Conservation (phyloP, 768 basidiomycete species). For the Crassisporium funariophilum region DNA sequence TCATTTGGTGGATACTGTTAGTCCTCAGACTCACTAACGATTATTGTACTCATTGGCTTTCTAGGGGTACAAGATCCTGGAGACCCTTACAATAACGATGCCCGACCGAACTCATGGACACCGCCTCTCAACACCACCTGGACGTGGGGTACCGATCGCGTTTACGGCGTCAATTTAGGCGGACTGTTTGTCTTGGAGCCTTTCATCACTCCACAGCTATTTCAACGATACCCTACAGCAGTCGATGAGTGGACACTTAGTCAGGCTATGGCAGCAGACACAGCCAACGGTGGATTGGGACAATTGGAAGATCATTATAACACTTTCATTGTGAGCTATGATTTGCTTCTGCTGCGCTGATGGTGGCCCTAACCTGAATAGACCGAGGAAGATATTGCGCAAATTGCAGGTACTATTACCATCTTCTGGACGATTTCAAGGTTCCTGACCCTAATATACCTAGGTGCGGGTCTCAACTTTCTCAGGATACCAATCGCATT, state of each 20-base stretch:
- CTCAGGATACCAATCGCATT: constrained; percentile 79
- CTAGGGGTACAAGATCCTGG: constrained; percentile 61
- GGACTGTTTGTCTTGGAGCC: constrained; percentile 78
- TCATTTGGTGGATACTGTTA: constrained; percentile 67
- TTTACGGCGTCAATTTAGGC: constrained; percentile 69
- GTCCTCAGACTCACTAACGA: constrained; percentile 17
- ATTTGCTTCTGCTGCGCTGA: background rate
- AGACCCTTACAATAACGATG: constrained; percentile 69
- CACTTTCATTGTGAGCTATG: constrained; percentile 70
- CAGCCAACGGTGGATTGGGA: constrained; percentile 53
- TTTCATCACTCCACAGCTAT: constrained; percentile 67
- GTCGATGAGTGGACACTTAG: constrained; percentile 73
- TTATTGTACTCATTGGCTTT: background rate
- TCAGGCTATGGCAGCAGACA: constrained; percentile 64
- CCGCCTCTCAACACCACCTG: constrained; percentile 71
- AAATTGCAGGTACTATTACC: constrained; percentile 82
- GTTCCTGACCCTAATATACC: too few relatives aligned
- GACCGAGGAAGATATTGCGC: constrained; percentile 86
- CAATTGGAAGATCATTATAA: constrained; percentile 76
- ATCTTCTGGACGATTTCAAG: too few relatives aligned
- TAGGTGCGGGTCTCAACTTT: constrained; percentile 80
- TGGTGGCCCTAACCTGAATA: constrained; percentile 30
- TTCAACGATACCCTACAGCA: constrained; percentile 55
- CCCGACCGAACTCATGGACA: constrained; percentile 71
- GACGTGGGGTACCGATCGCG: constrained; percentile 60